Evolutionary conservation across 2,329 filamentous ascomycete species (phyloP).

Genomic region (Tolypocladium ovalisporum): DNA sequence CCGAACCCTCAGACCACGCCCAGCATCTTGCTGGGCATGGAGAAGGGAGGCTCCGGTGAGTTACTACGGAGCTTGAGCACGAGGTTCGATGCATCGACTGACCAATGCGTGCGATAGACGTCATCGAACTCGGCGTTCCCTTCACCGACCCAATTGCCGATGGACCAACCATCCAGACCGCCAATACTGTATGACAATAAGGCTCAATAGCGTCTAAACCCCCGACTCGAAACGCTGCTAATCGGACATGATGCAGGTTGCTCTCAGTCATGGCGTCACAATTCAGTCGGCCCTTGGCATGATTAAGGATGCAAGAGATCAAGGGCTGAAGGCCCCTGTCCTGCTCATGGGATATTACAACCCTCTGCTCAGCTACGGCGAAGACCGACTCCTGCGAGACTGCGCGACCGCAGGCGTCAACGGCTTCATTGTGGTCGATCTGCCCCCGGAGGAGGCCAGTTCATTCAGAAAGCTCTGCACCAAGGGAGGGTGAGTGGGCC

Average conservation of each 20-base stretch:
- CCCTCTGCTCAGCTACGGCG: slow-evolving; percentile 85
- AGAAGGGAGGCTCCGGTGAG: slow-evolving; percentile 82
- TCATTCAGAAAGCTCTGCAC: slow-evolving; percentile 80
- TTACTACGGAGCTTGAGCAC: slow-evolving; percentile 1
- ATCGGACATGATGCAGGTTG: slow-evolving; percentile 31
- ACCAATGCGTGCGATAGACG: slow-evolving; percentile 35
- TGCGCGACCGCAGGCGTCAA: slow-evolving; percentile 79
- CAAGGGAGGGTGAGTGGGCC: slow-evolving; percentile 57
- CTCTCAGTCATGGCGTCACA: slow-evolving; percentile 80
- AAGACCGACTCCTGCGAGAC: slow-evolving; percentile 78
- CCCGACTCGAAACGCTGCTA: slow-evolving; percentile 2
- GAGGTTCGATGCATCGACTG: neutral
- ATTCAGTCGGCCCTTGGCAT: slow-evolving; percentile 71
- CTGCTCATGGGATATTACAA: slow-evolving; percentile 99
- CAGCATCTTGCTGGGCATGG: slow-evolving; percentile 76
- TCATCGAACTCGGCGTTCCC: slow-evolving; percentile 91
- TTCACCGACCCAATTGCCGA: slow-evolving; percentile 98
- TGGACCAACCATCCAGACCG: slow-evolving; percentile 90
- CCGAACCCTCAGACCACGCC: slow-evolving; percentile 74
- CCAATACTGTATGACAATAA: slow-evolving; percentile 59
- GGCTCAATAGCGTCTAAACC: slow-evolving; percentile 8
- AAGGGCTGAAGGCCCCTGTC: slow-evolving; percentile 70
- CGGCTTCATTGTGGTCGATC: slow-evolving; percentile 92
- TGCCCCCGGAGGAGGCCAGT: slow-evolving; percentile 91
- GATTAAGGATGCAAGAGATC: slow-evolving; percentile 67